Conservation (phyloP, 164 flowering plant species). For the Berberis vulgaris region DNA sequence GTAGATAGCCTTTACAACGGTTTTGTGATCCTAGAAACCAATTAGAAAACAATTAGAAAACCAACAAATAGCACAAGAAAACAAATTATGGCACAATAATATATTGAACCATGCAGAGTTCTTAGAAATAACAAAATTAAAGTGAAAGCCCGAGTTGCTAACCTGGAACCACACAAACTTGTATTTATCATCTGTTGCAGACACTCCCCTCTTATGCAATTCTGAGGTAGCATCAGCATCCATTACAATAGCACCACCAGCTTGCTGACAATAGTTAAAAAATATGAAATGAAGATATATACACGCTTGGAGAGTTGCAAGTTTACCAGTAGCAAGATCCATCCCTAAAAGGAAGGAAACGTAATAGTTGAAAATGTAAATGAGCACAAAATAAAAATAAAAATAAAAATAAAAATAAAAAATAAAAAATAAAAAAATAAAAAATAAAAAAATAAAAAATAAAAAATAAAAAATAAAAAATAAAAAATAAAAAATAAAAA, state of each 20-base stretch:
- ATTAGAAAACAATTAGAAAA: background rate
- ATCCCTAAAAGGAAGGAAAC: no score
- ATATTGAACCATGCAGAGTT: no score
- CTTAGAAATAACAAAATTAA: no score
- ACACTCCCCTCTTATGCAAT: constrained; percentile 57
- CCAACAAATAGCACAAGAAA: background rate
- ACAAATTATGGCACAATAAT: background rate
- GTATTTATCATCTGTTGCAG: constrained; percentile 64
- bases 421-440: no score
- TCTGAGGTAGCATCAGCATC: constrained; percentile 92
- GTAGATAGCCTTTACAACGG: constrained; percentile 76
- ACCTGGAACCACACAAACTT: constrained; percentile 90
- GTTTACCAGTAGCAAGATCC: no score
- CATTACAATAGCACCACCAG: constrained; percentile 72
- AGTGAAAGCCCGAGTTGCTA: background rate
- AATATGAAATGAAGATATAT: background rate
- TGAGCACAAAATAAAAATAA: no score
- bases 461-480: no score
- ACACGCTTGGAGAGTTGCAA: no score
- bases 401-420: no score
- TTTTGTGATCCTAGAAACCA: constrained; percentile 57
- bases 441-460: no score
- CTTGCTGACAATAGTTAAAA: constrained; percentile 44
- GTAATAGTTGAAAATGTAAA: no score
- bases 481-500: no score